Percentiles rank a stretch among this genome's conserved stretches.
These are phyloP conservation scores for Penicillium parvum DNA, from an alignment of 495 filamentous ascomycete species.

Conservation along the genomic window DNA sequence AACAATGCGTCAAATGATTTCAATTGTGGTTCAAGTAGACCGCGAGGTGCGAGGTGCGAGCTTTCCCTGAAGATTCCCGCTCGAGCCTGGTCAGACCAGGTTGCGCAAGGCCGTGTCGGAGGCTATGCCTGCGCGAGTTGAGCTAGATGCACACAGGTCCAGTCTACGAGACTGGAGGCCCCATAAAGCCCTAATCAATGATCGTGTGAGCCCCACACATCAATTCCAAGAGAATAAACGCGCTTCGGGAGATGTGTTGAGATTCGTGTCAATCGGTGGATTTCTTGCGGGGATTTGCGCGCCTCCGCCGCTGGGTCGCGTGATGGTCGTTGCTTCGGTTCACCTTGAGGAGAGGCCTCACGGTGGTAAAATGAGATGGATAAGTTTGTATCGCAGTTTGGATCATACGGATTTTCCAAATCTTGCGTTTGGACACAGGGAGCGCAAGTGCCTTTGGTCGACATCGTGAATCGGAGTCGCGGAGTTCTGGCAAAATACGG, in stretches of 20 bases:
- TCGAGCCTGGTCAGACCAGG: not conserved
- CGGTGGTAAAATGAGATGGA: not conserved
- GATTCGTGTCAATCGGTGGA: conserved; percentile 4
- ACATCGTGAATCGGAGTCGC: conserved; percentile 18
- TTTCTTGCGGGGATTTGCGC: conserved; percentile 10
- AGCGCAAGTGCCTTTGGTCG: conserved; percentile 12
- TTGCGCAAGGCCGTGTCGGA: conserved; percentile 6
- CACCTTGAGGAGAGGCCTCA: not conserved
- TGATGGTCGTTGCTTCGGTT: conserved; percentile 5
- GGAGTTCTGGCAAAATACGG: conserved; percentile 19
- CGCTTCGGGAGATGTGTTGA: not conserved
- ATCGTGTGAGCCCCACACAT: not conserved
- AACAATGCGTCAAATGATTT: conserved; percentile 3
- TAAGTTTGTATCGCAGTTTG: not conserved
- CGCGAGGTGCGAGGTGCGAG: too few relatives aligned
- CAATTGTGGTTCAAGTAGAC: not conserved
- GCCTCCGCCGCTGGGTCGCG: conserved; percentile 5
- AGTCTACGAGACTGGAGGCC: conserved; percentile 19
- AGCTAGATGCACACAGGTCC: conserved; percentile 20
- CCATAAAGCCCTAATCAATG: conserved; percentile 21
- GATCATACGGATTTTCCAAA: conserved; percentile 7
- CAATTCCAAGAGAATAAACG: too few relatives aligned
- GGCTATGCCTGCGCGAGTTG: conserved; percentile 14
- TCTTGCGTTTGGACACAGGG: conserved; percentile 1
- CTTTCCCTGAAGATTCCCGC: too few relatives aligned